Evolutionary conservation across 805 yeast genomes (phyloP).

Genomic region (Candida multigemmis): DNA sequence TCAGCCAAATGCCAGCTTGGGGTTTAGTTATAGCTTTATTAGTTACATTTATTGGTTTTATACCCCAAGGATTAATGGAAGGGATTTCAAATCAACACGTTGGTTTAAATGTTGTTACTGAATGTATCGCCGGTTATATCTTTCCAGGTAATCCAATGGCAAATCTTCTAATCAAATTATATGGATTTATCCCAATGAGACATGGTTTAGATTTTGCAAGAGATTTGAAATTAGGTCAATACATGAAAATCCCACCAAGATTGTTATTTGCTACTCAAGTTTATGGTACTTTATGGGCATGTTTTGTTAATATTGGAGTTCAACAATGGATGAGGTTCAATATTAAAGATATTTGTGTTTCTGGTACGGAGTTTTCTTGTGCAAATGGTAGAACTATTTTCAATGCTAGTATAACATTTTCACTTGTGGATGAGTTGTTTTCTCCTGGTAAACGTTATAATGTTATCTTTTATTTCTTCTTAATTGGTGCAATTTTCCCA

Average conservation of each 20-base stretch:
- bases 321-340: conserved; percentile 33
- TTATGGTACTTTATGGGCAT: conserved; percentile 34
- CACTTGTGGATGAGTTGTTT: conserved; percentile 19
- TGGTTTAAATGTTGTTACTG: conserved; percentile 31
- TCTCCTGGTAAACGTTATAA: conserved; percentile 11
- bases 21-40: conserved; percentile 26
- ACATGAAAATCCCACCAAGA: conserved; percentile 34
- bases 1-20: conserved; percentile 37
- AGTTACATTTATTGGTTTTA: conserved; percentile 28
- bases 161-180: conserved; percentile 39
- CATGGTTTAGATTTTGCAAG: conserved; percentile 43
- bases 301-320: conserved; percentile 29
- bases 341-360: conserved; percentile 22
- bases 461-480: conserved; percentile 28
- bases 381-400: conserved; percentile 33
- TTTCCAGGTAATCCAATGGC: conserved; percentile 40
- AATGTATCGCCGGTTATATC: conserved; percentile 35
- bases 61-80: conserved; percentile 31
- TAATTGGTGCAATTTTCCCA: conserved; percentile 28
- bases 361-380: conserved; percentile 24
- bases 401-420: conserved; percentile 37
- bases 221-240: conserved; percentile 36
- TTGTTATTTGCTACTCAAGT: conserved; percentile 34
- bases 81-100: conserved; percentile 17
- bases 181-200: conserved; percentile 37